Conservation (phyloP, 352 stramenopile species). For the Phytophthora rubi region DNA sequence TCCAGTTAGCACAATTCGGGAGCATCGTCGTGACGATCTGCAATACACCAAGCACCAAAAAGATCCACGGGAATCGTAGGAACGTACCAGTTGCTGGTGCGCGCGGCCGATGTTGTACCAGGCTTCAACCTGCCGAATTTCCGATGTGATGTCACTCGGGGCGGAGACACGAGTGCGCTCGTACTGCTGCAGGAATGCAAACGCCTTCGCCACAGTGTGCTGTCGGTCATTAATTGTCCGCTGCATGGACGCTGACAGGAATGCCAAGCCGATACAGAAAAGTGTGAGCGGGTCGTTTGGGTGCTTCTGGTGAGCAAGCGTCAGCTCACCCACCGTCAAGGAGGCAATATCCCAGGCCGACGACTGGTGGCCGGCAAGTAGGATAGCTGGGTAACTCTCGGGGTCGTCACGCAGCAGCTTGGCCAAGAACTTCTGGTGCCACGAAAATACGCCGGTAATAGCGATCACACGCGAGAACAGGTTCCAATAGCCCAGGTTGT, state of each 20-base stretch:
- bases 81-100: conserved; percentile 85
- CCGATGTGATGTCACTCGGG: conserved; percentile 59
- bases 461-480: conserved; percentile 85
- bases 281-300: conserved; percentile 76
- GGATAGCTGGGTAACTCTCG: conserved; percentile 77
- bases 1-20: conserved; percentile 1
- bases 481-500: conserved; percentile 87
- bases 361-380: conserved; percentile 85
- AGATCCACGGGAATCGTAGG: neutral
- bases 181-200: conserved; percentile 88
- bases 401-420: conserved; percentile 83
- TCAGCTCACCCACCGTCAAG: conserved; percentile 85
- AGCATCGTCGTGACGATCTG: neutral
- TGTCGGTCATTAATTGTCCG: conserved; percentile 88
- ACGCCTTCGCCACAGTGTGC: conserved; percentile 85
- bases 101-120: conserved; percentile 90
- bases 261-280: conserved; percentile 87
- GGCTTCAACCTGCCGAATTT: conserved; percentile 74
- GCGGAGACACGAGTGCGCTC: conserved; percentile 58
- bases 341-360: conserved; percentile 88
- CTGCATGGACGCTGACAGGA: conserved; percentile 86
- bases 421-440: conserved; percentile 88
- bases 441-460: conserved; percentile 87
- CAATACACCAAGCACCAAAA: conserved; percentile 6
- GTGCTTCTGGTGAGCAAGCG: conserved; percentile 81